These are phyloP conservation scores for Passiflora organensis DNA, from an alignment of 345 rosid species.

Conservation along the genomic window DNA sequence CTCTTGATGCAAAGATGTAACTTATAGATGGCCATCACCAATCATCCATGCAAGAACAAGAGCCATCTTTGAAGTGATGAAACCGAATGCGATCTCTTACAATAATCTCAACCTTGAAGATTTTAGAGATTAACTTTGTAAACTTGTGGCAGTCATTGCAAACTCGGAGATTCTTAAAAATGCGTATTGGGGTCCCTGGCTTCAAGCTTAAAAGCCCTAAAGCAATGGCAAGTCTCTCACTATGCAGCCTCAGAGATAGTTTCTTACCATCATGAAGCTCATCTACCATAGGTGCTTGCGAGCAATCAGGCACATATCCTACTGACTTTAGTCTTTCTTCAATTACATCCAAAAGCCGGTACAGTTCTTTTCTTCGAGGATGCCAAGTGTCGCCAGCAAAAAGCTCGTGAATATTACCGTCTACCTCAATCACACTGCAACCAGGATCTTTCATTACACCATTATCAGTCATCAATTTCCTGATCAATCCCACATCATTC, in stretches of 20 bases:
- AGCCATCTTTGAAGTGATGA: constrained; percentile 70
- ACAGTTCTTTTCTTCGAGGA: constrained; percentile 54
- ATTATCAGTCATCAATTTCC: constrained; percentile 63
- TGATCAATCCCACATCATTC: constrained; percentile 65
- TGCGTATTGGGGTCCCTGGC: constrained; percentile 54
- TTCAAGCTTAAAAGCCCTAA: constrained; percentile 57
- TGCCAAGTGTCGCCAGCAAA: constrained; percentile 82
- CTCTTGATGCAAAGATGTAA: not conserved
- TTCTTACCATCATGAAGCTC: constrained; percentile 39
- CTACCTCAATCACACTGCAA: constrained; percentile 73
- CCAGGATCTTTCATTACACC: constrained; percentile 77
- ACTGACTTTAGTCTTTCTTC: constrained; percentile 39
- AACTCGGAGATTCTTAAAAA: constrained; percentile 72
- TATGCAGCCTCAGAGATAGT: constrained; percentile 53
- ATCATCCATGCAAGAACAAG: constrained; percentile 70
- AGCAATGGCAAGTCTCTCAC: constrained; percentile 83
- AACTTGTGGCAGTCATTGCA: constrained; percentile 75
- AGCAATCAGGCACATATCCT: constrained; percentile 44
- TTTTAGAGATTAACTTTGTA: constrained; percentile 55
- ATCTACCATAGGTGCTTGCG: constrained; percentile 35
- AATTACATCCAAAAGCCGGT: constrained; percentile 44
- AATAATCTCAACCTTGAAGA: constrained; percentile 56
- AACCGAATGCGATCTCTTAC: constrained; percentile 72
- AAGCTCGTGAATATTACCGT: constrained; percentile 62
- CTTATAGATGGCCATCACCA: constrained; percentile 36